Conservation (phyloP, 306 rosid genomes). For the Corylus avellana region DNA sequence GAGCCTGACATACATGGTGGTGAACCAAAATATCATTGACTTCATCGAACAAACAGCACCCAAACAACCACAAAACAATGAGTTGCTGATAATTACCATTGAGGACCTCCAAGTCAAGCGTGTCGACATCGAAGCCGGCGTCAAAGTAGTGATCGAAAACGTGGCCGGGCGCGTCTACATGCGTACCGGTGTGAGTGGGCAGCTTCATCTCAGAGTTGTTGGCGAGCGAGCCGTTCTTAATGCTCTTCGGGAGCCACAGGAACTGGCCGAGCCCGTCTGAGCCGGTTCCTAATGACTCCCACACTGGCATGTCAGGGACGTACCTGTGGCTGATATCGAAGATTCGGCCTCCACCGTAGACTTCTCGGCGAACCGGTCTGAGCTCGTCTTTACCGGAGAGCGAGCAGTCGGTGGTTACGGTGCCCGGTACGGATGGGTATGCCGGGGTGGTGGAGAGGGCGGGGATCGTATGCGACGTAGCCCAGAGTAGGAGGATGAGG, state of each 20-base stretch:
- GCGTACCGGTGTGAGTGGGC: conserved; percentile 78
- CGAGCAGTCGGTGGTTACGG: conserved; percentile 29
- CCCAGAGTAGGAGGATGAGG: conserved; percentile 28
- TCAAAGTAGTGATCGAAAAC: conserved; percentile 72
- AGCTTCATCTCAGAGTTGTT: conserved; percentile 60
- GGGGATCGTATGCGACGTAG: conserved; percentile 22
- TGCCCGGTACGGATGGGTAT: conserved; percentile 60
- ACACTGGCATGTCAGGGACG: conserved; percentile 54
- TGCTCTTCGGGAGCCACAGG: conserved; percentile 60
- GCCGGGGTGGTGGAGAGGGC: conserved; percentile 34
- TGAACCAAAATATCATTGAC: neutral
- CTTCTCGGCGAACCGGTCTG: conserved; percentile 74
- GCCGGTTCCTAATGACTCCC: conserved; percentile 22
- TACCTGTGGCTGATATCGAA: conserved; percentile 65
- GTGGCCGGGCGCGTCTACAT: conserved; percentile 84
- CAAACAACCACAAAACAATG: neutral
- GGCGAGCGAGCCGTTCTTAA: conserved; percentile 77
- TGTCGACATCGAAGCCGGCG: conserved; percentile 78
- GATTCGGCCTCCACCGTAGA: conserved; percentile 62
- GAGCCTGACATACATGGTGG: neutral
- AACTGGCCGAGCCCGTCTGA: conserved; percentile 56
- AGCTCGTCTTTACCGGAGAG: conserved; percentile 25
- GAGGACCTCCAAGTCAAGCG: conserved; percentile 73
- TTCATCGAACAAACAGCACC: neutral
- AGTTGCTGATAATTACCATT: conserved; percentile 45